Percentiles rank a stretch among this genome's conserved stretches.
These are phyloP conservation scores for Gossypium davidsonii DNA, from an alignment of 441 rosid genomes.

Conservation along the genomic window DNA sequence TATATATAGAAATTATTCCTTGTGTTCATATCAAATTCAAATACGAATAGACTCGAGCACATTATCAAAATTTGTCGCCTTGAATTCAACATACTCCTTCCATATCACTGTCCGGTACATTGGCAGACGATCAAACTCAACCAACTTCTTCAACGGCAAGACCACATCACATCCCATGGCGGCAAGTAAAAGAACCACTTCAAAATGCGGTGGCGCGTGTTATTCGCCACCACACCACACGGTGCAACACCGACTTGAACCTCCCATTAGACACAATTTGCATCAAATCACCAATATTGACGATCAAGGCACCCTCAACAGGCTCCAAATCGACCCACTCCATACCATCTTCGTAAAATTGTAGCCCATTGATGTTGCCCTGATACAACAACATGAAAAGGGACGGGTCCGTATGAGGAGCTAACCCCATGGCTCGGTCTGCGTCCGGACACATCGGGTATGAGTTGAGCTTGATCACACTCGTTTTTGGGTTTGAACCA, in stretches of 20 bases:
- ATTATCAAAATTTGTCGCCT: constrained; percentile 39
- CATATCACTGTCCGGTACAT: constrained; percentile 50
- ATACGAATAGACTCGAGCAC: constrained; percentile 28
- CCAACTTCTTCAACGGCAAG: constrained; percentile 38
- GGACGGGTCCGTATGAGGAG: constrained; percentile 55
- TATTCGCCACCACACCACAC: constrained; percentile 50
- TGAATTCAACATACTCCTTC: constrained; percentile 49
- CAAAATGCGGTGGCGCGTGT: constrained; percentile 33
- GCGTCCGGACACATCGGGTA: constrained; percentile 48
- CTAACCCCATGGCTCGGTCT: constrained; percentile 40
- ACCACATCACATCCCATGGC: constrained; percentile 33
- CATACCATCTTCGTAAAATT: constrained; percentile 28
- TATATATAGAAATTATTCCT: background rate
- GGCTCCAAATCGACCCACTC: constrained; percentile 56
- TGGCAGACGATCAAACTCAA: constrained; percentile 29
- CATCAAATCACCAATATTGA: constrained; percentile 54
- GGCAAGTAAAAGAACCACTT: constrained; percentile 57
- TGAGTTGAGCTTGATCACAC: constrained; percentile 25
- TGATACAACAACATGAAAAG: constrained; percentile 46
- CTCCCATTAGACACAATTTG: constrained; percentile 48
- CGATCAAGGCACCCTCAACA: constrained; percentile 36
- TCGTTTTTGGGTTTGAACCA: constrained; percentile 8
- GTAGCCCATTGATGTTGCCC: constrained; percentile 40
- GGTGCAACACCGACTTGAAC: constrained; percentile 43
- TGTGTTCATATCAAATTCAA: background rate